phyloP scores from a whole-genome alignment of 805 yeast genomes.

The Metschnikowia hibisci region DNA sequence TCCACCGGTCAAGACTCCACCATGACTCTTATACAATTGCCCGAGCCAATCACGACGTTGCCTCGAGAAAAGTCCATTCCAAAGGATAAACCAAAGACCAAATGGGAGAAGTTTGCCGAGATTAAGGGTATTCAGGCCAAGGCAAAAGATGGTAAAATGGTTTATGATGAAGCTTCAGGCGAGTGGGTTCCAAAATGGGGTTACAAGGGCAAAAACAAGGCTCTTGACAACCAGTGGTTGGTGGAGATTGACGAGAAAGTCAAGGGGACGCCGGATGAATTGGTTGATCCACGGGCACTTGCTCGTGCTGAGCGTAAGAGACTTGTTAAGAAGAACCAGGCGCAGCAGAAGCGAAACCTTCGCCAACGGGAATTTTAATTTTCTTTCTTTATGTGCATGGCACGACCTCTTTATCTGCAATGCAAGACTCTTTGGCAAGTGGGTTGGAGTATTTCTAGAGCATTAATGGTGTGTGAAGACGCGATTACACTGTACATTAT shows the following conservation, averaged over 20 bases:
- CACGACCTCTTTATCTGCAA: too few species aligned
- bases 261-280: slow-evolving; percentile 48
- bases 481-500: too few species aligned
- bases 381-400: not conserved
- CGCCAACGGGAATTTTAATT: slow-evolving; percentile 27
- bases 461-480: too few species aligned
- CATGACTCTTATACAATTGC: slow-evolving; percentile 78
- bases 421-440: too few species aligned
- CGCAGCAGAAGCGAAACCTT: slow-evolving; percentile 80
- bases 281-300: slow-evolving; percentile 84
- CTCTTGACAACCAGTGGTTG: slow-evolving; percentile 86
- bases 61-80: slow-evolving; percentile 97
- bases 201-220: slow-evolving; percentile 87
- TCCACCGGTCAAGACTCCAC: slow-evolving; percentile 64
- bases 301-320: slow-evolving; percentile 78
- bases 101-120: slow-evolving; percentile 96
- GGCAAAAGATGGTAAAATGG: slow-evolving; percentile 84
- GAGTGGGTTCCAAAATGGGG: slow-evolving; percentile 99
- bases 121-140: slow-evolving; percentile 92
- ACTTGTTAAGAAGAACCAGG: slow-evolving; percentile 76
- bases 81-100: slow-evolving; percentile 85
- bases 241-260: slow-evolving; percentile 86
- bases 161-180: slow-evolving; percentile 81
- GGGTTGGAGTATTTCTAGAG: too few species aligned
- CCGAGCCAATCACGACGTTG: slow-evolving; percentile 73